Conservation (phyloP, 2,329 filamentous ascomycete species). For the Tricladium varicosporioides region DNA sequence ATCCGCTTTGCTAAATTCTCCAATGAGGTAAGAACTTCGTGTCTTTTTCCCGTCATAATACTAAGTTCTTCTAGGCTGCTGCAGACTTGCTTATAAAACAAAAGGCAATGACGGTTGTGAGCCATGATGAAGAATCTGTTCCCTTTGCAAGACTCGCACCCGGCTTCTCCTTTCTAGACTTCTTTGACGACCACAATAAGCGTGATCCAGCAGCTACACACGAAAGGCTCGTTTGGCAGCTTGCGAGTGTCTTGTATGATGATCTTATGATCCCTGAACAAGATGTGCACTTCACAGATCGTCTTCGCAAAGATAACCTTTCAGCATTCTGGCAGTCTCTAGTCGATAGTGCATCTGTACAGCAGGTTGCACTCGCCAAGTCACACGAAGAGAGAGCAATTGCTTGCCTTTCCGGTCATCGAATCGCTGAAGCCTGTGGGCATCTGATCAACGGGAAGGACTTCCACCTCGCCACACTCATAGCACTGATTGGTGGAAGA, state of each 20-base stretch:
- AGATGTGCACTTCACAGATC: conserved; percentile 38
- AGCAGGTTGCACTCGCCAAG: conserved; percentile 55
- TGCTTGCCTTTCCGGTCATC: conserved; percentile 73
- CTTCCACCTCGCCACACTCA: conserved; percentile 78
- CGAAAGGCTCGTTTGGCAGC: conserved; percentile 78
- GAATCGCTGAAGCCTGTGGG: conserved; percentile 79
- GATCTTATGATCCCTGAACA: conserved; percentile 46
- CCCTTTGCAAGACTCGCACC: conserved; percentile 55
- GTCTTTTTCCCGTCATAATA: conserved; percentile 8
- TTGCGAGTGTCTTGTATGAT: conserved; percentile 86
- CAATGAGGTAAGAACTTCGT: conserved; percentile 44
- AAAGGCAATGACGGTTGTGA: conserved; percentile 52
- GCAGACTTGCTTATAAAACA: conserved; percentile 55
- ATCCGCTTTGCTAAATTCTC: conserved; percentile 64
- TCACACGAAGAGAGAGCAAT: conserved; percentile 81
- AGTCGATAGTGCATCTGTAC: conserved; percentile 58
- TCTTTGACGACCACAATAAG: conserved; percentile 42
- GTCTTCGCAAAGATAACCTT: conserved; percentile 60
- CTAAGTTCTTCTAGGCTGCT: conserved; percentile 41
- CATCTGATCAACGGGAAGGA: conserved; percentile 73
- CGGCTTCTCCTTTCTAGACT: conserved; percentile 47
- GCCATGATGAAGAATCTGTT: conserved; percentile 47
- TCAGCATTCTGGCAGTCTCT: conserved; percentile 64
- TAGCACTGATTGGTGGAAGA: conserved; percentile 78
- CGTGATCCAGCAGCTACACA: conserved; percentile 49